Base-by-base conservation (phyloP, 805 yeast genomes). In the Starmerella stigmatis region DNA sequence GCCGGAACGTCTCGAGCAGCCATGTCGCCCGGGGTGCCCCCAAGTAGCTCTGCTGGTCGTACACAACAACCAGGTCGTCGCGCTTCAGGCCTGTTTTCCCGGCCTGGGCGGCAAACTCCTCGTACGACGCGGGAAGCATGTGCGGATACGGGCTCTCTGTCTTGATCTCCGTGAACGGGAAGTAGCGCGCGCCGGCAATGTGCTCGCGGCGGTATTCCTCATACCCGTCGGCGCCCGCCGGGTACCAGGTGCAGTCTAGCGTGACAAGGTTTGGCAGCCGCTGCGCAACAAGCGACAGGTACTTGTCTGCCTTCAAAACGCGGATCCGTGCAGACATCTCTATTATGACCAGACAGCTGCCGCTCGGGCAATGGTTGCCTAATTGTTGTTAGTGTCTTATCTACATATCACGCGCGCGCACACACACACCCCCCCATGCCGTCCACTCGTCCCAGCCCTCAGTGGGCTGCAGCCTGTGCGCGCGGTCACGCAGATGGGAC, bases 21-120 rank as follows among this genome's bases (percentile, higher is more conserved):
- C 96, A 92, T 0, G 86, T 88, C 15, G 83, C 94, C 53, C 98
- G 72, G 30, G 96, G 95, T 2, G 88, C 77, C 33, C 94, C 79
- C 61, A 89, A 86, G 51, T 82, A 78, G 2, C 94, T 94, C 40
- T 73, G 72, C 52, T 78, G 78, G 63, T 92, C 98, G 61, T 92
- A 92, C 11, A 92, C 75, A 10, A 92, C 80, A 31, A 92, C 59
- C 12, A 68, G 64, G 53, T 88, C 92, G 41, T 67, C 64, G 13
- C 46, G 48, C 19, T 36, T 29, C 17, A 66, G 34, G 0, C 68
- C 68, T 42, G 62, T 52, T 17, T 45, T 31, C 38, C 58, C 46
- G 55, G 64, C 57, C 5, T 74, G 71, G 5, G 56, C 38, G 42
- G 75, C 74, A 62, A 86, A 89, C 3, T 68, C 70, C 1, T 64